Base-by-base conservation (phyloP, 1,284 basidiomycete species). In the Fistulina hepatica region DNA sequence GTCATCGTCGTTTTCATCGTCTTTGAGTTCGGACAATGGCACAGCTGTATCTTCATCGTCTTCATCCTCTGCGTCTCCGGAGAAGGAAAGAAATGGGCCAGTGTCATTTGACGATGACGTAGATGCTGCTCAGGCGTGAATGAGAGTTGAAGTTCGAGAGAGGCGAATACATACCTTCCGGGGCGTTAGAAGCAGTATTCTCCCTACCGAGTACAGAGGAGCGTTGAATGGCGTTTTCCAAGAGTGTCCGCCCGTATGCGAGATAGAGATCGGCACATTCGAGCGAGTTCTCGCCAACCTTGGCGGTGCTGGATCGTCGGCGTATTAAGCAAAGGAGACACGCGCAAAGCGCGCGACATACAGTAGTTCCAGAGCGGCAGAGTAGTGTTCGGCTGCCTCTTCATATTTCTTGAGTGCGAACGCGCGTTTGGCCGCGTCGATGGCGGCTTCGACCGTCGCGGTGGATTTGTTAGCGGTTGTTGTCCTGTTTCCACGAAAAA, bases 351-450 rank as follows among this genome's bases (percentile, higher is more conserved):
- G n/a, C 56, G 57, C 51, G 57, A 61, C 58, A 51, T 60, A 91
- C 90, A 77, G 69, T 42, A 85, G 57, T 54, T 92, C 88, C 21
- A 94, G 71, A 4, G 86, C 88, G 32, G 73, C 78, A 21, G 82
- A 84, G 59, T 91, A 93, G 54, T 83, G 69, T 33, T 82, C 81
- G 5, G 89, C 79, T 1, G 86, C 82, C 51, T 88, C 77, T 52
- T 92, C 88, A 56, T 81, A 92, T 56, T 88, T 85, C 55, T 71
- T 74, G 49, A 93, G 72, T 21, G 88, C 88, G 58, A 88, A 85
- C 2, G 89, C 88, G 63, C 83, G 81, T 66, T 81, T 81, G 3
- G 79, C 83, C 45, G 75, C 76, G 52, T 83, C 82, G 40, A 86
- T 61, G 11, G 69, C 63, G 33, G 63, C 69, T 49, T 80, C 75